Evolutionary conservation across 108 stramenopile genomes (phyloP).

Genomic region (Cylindrotheca closterium): DNA sequence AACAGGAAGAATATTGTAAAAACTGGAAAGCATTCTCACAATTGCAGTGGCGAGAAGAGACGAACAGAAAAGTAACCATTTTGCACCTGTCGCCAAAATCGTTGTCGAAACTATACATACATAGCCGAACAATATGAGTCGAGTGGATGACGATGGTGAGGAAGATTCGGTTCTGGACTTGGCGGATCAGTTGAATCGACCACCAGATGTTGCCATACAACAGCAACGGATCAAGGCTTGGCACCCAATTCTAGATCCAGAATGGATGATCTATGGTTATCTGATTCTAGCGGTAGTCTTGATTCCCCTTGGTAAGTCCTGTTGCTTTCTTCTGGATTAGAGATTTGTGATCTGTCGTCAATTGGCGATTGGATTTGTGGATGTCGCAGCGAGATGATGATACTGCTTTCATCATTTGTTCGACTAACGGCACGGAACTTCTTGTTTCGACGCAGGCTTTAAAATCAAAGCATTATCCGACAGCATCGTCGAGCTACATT

Average conservation of each 20-base stretch:
- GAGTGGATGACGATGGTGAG: slow-evolving; percentile 15
- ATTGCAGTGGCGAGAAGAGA: too few species aligned
- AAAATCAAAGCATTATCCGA: slow-evolving; percentile 54
- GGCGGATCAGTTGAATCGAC: slow-evolving; percentile 58
- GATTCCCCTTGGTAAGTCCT: slow-evolving; percentile 79
- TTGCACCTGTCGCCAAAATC: background rate
- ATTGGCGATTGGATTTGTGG: slow-evolving; percentile 1
- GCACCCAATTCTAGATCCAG: slow-evolving; percentile 93
- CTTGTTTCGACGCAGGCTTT: slow-evolving; percentile 39
- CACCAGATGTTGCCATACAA: slow-evolving; percentile 57
- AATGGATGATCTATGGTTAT: slow-evolving; percentile 79
- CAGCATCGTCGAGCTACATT: slow-evolving; percentile 55
- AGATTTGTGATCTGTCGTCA: background rate
- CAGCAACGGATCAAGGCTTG: slow-evolving; percentile 93
- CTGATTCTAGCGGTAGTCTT: slow-evolving; percentile 79
- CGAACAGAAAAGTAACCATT: too few species aligned
- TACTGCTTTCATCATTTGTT: background rate
- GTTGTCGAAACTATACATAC: background rate
- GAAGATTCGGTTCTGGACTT: slow-evolving; percentile 36
- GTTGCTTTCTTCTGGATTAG: too few species aligned
- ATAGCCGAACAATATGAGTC: background rate
- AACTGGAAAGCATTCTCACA: too few species aligned
- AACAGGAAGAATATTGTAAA: too few species aligned
- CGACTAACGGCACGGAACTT: background rate
- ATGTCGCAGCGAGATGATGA: background rate